These are phyloP conservation scores for Gomphus bonarii DNA, from an alignment of 1,284 basidiomycete species.

Conservation along the genomic window DNA sequence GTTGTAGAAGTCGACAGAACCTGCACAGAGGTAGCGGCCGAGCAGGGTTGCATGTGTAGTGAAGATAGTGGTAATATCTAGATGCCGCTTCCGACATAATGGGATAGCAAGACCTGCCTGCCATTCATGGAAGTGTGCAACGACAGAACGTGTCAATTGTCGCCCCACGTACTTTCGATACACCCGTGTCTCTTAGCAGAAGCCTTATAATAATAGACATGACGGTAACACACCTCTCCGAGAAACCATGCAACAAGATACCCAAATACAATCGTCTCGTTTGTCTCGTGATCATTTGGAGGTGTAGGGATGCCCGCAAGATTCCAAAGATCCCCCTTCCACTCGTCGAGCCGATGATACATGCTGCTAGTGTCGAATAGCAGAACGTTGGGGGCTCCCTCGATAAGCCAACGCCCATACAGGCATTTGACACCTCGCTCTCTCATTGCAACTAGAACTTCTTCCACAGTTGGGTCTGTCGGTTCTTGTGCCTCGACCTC, in stretches of 20 bases:
- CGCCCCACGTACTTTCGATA: conserved; percentile 61
- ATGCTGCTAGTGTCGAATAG: conserved; percentile 92
- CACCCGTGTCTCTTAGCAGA: conserved; percentile 2
- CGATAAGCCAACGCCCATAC: conserved; percentile 97
- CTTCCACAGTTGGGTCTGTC: conserved; percentile 56
- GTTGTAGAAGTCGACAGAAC: conserved; percentile 98
- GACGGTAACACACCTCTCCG: conserved; percentile 58
- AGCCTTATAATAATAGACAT: not conserved
- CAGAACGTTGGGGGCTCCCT: conserved; percentile 88
- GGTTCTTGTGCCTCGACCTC: conserved; percentile 95
- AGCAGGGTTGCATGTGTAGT: conserved; percentile 98
- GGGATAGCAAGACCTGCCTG: conserved; percentile 96
- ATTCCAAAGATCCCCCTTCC: conserved; percentile 98
- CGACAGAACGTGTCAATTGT: conserved; percentile 74
- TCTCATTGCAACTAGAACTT: conserved; percentile 69
- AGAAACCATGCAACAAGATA: conserved; percentile 99
- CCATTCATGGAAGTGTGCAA: conserved; percentile 99
- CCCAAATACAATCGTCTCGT: conserved; percentile 98
- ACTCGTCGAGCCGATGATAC: conserved; percentile 88
- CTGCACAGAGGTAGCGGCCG: conserved; percentile 95
- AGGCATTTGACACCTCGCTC: conserved; percentile 86
- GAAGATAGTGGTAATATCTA: conserved; percentile 96
- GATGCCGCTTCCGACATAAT: conserved; percentile 89
- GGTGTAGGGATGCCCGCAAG: conserved; percentile 94
- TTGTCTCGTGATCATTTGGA: conserved; percentile 93